Conservation (phyloP, 169 alveolate species). For the Plasmodium reichenowi region DNA sequence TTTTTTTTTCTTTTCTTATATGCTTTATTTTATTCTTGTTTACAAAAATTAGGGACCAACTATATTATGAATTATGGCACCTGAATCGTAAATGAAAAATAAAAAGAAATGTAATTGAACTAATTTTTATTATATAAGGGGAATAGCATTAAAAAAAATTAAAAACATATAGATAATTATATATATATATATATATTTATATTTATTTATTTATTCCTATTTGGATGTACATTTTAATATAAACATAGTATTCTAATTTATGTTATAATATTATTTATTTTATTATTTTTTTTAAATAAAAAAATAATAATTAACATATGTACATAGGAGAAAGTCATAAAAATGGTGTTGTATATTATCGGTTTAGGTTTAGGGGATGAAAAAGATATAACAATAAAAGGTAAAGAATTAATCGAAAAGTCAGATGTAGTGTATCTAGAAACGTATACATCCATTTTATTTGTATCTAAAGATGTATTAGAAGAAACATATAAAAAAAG, state of each 20-base stretch:
- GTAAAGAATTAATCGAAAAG: slow-evolving; percentile 90
- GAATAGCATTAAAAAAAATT: background rate
- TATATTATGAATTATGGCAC: no score
- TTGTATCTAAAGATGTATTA: slow-evolving; percentile 85
- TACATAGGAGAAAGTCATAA: background rate
- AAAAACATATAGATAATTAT: background rate
- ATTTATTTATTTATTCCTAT: background rate
- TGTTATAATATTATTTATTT: background rate
- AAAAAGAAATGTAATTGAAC: no score
- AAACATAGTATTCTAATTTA: background rate
- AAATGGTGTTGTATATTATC: slow-evolving; percentile 93
- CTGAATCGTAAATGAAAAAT: no score
- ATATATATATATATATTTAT: background rate
- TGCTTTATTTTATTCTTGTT: no score
- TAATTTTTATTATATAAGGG: no score
- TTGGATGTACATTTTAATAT: background rate
- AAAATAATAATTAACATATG: background rate
- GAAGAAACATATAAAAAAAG: slow-evolving; percentile 87
- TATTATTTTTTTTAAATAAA: no score
- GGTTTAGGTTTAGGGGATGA: slow-evolving; percentile 96
- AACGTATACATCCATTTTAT: slow-evolving; percentile 94
- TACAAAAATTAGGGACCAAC: no score
- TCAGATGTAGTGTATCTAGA: slow-evolving; percentile 93
- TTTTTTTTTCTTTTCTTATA: no score
- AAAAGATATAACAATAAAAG: slow-evolving; percentile 94